Percentiles rank a stretch among this genome's conserved stretches.
Conservation (phyloP, 331 rosid genomes). For the Saraca asoca region DNA sequence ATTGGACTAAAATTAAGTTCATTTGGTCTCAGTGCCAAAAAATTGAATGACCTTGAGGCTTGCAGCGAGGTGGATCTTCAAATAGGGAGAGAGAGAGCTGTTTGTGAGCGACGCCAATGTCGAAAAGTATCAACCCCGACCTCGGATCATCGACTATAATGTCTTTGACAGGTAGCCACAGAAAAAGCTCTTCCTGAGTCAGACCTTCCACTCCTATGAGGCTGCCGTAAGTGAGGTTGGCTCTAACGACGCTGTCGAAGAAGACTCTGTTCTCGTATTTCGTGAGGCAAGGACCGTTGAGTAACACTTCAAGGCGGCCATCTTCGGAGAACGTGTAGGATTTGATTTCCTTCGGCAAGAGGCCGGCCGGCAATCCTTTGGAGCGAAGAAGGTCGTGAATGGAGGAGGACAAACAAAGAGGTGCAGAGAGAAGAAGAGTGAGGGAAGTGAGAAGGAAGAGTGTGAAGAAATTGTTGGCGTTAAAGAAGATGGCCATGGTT, state of each 20-base stretch:
- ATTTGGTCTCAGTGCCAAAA: conserved; percentile 11
- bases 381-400: conserved; percentile 81
- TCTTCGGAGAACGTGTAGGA: conserved; percentile 62
- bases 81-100: conserved; percentile 82
- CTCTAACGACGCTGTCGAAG: conserved; percentile 66
- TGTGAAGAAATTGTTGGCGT: conserved; percentile 29
- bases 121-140: conserved; percentile 76
- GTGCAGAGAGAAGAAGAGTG: conserved; percentile 33
- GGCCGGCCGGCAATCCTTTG: conserved; percentile 81
- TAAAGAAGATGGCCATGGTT: conserved; percentile 48
- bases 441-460: conserved; percentile 30
- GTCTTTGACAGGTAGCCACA: conserved; percentile 86
- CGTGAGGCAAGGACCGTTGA: conserved; percentile 77
- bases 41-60: conserved; percentile 52
- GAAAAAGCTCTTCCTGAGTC: conserved; percentile 79
- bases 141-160: conserved; percentile 73
- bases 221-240: conserved; percentile 84
- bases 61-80: conserved; percentile 86
- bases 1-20: conserved; percentile 7
- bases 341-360: conserved; percentile 70
- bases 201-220: conserved; percentile 80
- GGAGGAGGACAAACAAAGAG: conserved; percentile 42
- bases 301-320: conserved; percentile 76
- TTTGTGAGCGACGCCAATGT: conserved; percentile 84
- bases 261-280: conserved; percentile 73